Evolutionary conservation across 2,329 filamentous ascomycete genomes (phyloP).

Genomic region (Fusarium musae): DNA sequence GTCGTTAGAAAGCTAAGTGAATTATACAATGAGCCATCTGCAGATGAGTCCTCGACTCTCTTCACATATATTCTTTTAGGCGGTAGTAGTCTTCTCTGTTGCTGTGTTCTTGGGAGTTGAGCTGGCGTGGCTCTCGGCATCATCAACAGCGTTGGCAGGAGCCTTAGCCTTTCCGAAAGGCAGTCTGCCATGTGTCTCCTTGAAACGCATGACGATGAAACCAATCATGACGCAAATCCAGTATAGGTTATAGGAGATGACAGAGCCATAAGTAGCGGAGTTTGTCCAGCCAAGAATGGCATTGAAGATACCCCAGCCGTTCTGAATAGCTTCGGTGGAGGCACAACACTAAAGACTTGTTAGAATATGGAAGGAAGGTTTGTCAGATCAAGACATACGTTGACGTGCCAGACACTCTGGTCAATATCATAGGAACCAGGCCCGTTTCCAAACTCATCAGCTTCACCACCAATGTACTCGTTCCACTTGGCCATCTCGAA

Average conservation of each 20-base stretch:
- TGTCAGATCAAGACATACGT: conserved; percentile 60
- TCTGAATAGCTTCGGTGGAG: conserved; percentile 74
- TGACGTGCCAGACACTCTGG: conserved; percentile 84
- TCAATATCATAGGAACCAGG: conserved; percentile 83
- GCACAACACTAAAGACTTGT: conserved; percentile 74
- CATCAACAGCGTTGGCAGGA: conserved; percentile 25
- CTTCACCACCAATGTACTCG: conserved; percentile 68
- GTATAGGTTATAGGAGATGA: conserved; percentile 89
- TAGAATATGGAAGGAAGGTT: not conserved
- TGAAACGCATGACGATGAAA: conserved; percentile 73
- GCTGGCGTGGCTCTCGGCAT: conserved; percentile 44
- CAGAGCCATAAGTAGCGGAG: conserved; percentile 86
- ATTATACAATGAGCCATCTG: conserved; percentile 4
- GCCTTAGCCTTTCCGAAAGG: conserved; percentile 55
- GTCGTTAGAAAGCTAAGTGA: conserved; percentile 19
- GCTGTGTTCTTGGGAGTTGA: conserved; percentile 39
- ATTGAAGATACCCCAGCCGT: conserved; percentile 90
- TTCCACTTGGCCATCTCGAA: conserved; percentile 79
- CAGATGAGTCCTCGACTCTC: not conserved
- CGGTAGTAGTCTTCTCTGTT: conserved; percentile 44
- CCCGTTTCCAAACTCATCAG: conserved; percentile 63
- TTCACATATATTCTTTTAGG: not conserved
- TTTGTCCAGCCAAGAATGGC: conserved; percentile 89
- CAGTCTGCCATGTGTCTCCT: conserved; percentile 66
- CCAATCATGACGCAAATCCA: conserved; percentile 81